Percentiles rank a stretch among this genome's conserved stretches.
phyloP scores from a whole-genome alignment of 768 basidiomycete species.

The Sarcodon sp. region DNA sequence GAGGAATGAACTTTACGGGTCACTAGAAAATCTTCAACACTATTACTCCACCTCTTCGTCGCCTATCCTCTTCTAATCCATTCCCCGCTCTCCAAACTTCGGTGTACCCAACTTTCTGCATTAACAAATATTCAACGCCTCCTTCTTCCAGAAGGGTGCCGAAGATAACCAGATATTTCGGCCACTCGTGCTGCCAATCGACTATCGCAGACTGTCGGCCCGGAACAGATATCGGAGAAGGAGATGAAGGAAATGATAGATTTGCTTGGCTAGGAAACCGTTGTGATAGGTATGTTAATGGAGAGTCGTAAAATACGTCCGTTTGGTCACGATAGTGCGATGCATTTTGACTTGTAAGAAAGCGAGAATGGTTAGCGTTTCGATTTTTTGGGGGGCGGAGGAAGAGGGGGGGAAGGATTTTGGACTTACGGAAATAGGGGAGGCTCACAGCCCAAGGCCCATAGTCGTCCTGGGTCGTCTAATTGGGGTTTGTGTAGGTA shows the following conservation, averaged over 20 bases:
- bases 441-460: slow-evolving; percentile 91
- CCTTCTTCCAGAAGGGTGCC: slow-evolving; percentile 47
- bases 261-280: slow-evolving; percentile 61
- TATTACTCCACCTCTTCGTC: slow-evolving; percentile 13
- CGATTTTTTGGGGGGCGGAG: background rate
- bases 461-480: slow-evolving; percentile 39
- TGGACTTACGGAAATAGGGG: slow-evolving; percentile 55
- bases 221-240: slow-evolving; percentile 36
- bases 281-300: slow-evolving; percentile 45
- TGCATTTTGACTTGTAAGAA: slow-evolving; percentile 33
- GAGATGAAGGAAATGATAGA: slow-evolving; percentile 50
- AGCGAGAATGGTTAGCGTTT: slow-evolving; percentile 4
- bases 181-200: slow-evolving; percentile 65
- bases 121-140: slow-evolving; percentile 6
- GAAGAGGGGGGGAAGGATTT: background rate
- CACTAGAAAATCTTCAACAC: slow-evolving; percentile 5
- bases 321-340: slow-evolving; percentile 68
- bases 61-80: slow-evolving; percentile 13
- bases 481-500: slow-evolving; percentile 68
- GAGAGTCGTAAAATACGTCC: slow-evolving; percentile 66
- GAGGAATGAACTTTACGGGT: no score
- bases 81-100: slow-evolving; percentile 11
- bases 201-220: slow-evolving; percentile 12
- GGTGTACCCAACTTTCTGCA: slow-evolving; percentile 6
- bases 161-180: slow-evolving; percentile 73